Evolutionary conservation across 2,329 filamentous ascomycete genomes (phyloP), one percentile per base, ranked within the genome.

Genomic region (Cladophialophora carrionii): DNA sequence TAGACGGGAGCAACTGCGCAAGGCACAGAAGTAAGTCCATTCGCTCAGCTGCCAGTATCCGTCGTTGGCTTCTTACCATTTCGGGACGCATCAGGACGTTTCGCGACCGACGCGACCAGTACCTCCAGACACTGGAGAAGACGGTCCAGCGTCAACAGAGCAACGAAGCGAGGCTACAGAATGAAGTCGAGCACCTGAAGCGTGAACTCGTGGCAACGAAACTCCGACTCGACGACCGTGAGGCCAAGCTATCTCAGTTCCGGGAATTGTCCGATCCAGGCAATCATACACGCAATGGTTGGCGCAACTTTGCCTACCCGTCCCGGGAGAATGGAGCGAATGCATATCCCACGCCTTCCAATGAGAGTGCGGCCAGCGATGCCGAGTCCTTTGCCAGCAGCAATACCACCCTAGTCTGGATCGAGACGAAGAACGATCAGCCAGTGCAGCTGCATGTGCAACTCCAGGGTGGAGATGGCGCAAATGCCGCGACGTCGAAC

Each of bases 1-100:
- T 61, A 73, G 76, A 22, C 71, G 74, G 53, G 76, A 78, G 41
- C 76, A 78, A 68, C 71, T 78, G n/a, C 75, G 76, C 12, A 73
- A 70, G 58, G 76, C 76, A 8, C 76, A 78, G 31, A 63, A 58
- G 66, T 68, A 8, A 63, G 66, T 63, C 24, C 10, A 63, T 41
- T 17, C 34, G 34, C 12, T 17, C 14, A 17, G 34, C 34, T 41
- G 4, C 14, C 34, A 49, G 31, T 59, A 20, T 52, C n/a, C 46
- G 14, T 63, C n/a, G n/a, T n/a, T n/a, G 54, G 37, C 57, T 34
- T 31, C 43, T n/a, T 22, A 51, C 56, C 26, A 12, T 7, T 26
- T 26, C n/a, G 31, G 34, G 24, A 8, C 9, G 37, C 12, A 46
- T 20, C 37, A 64, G 62, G 54, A 68, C 62, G 8, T 68, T 68